phyloP scores from a whole-genome alignment of 2,329 filamentous ascomycete species.

The Verticillium isaacii region DNA sequence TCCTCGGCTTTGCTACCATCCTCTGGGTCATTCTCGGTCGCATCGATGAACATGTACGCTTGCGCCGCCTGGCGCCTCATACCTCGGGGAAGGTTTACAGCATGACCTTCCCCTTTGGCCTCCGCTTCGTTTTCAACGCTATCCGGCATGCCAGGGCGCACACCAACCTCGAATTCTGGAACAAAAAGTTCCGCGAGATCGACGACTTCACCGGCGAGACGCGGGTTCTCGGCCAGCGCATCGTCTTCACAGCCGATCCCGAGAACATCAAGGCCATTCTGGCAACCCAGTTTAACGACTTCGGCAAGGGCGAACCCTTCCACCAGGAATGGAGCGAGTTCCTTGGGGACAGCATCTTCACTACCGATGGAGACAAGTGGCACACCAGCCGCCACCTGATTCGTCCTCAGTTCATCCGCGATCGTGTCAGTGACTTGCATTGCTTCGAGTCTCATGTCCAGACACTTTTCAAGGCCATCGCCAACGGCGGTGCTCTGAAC shows the following conservation, averaged over 20 bases:
- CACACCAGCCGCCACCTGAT: conserved; percentile 76
- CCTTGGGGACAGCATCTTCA: conserved; percentile 72
- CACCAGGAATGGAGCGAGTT: conserved; percentile 72
- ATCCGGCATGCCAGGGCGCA: conserved; percentile 47
- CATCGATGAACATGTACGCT: conserved; percentile 36
- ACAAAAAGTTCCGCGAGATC: conserved; percentile 37
- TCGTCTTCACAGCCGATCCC: conserved; percentile 73
- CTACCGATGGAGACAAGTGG: conserved; percentile 76
- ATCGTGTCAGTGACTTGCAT: conserved; percentile 76
- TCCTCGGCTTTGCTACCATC: conserved; percentile 29
- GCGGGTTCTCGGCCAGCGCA: conserved; percentile 48
- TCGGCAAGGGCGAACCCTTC: conserved; percentile 75
- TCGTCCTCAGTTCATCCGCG: conserved; percentile 80
- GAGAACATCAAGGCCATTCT: conserved; percentile 90
- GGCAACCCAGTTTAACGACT: conserved; percentile 80
- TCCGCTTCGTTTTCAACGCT: conserved; percentile 60
- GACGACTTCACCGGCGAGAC: conserved; percentile 56
- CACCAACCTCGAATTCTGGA: conserved; percentile 59
- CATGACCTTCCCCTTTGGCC: conserved; percentile 43
- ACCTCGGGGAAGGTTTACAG: conserved; percentile 27
- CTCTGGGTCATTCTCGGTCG: conserved; percentile 30
- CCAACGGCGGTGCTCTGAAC: conserved; percentile 50
- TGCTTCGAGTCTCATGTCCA: conserved; percentile 77
- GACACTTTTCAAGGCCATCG: conserved; percentile 65
- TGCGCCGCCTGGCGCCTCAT: conserved; percentile 35